A percentile compares a stretch with the other conserved stretches of the same genome.
These are phyloP conservation scores for Plasmopara viticola DNA, from an alignment of 352 stramenopile species.

Conservation along the genomic window DNA sequence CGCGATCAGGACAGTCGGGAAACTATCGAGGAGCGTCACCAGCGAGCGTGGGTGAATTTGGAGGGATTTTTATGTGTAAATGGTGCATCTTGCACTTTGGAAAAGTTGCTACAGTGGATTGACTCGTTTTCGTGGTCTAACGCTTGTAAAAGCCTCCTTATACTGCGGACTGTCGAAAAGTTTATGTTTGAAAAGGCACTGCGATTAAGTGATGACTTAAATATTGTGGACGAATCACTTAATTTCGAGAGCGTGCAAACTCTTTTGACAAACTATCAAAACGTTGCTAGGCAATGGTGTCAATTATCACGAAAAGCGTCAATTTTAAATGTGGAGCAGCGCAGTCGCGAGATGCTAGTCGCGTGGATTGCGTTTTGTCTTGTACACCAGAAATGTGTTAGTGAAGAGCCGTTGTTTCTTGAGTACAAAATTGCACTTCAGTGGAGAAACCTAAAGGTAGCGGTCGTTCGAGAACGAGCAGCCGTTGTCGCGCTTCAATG, in stretches of 20 bases:
- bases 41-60: slow-evolving; percentile 16
- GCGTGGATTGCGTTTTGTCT: slow-evolving; percentile 43
- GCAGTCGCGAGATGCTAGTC: slow-evolving; percentile 33
- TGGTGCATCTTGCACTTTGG: slow-evolving; percentile 13
- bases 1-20: slow-evolving; percentile 5
- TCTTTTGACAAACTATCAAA: slow-evolving; percentile 17
- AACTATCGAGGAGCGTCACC: slow-evolving; percentile 12
- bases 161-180: slow-evolving; percentile 26
- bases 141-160: slow-evolving; percentile 12
- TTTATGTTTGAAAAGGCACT: slow-evolving; percentile 22
- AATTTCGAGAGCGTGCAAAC: slow-evolving; percentile 11
- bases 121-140: slow-evolving; percentile 5
- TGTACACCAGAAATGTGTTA: slow-evolving; percentile 22
- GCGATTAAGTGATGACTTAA: neutral
- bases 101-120: slow-evolving; percentile 13
- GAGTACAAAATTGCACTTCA: slow-evolving; percentile 42
- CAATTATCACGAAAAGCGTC: slow-evolving; percentile 10
- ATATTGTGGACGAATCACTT: neutral
- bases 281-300: slow-evolving; percentile 9
- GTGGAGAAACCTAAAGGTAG: slow-evolving; percentile 31
- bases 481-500: slow-evolving; percentile 25
- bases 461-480: slow-evolving; percentile 25
- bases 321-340: slow-evolving; percentile 28
- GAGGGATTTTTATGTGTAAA: slow-evolving; percentile 12
- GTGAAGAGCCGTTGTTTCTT: slow-evolving; percentile 6